Evolutionary conservation across 1,139 yeast species (phyloP).

Genomic region (Blastobotrys apis): DNA sequence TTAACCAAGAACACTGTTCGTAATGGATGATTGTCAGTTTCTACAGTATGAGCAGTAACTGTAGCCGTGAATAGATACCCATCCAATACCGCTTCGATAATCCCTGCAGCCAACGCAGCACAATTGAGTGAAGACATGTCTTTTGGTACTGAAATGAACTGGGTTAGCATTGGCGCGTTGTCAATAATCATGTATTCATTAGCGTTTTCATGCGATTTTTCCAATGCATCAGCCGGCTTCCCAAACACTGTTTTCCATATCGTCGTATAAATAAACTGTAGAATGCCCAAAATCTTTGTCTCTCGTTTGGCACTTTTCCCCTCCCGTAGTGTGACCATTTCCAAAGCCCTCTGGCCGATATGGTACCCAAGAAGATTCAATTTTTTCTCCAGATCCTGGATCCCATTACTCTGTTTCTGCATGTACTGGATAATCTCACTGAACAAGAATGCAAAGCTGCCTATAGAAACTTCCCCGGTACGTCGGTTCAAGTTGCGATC

Average conservation of each 20-base stretch:
- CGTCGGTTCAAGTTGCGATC: slow-evolving; percentile 65
- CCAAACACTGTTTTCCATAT: slow-evolving; percentile 85
- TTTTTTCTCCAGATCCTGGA: slow-evolving; percentile 71
- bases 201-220: slow-evolving; percentile 74
- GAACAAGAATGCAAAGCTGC: slow-evolving; percentile 66
- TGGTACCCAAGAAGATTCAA: slow-evolving; percentile 74
- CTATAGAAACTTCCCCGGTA: slow-evolving; percentile 59
- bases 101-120: slow-evolving; percentile 85
- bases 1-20: slow-evolving; percentile 82
- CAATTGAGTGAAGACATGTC: slow-evolving; percentile 78
- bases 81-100: slow-evolving; percentile 84
- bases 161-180: slow-evolving; percentile 69
- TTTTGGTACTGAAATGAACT: slow-evolving; percentile 73
- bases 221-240: slow-evolving; percentile 78
- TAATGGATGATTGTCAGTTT: slow-evolving; percentile 56
- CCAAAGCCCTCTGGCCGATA: slow-evolving; percentile 58
- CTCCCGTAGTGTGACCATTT: slow-evolving; percentile 54
- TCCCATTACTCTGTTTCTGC: slow-evolving; percentile 60
- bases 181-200: slow-evolving; percentile 84
- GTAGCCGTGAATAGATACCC: slow-evolving; percentile 73
- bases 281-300: slow-evolving; percentile 63
- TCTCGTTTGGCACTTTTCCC: slow-evolving; percentile 74
- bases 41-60: slow-evolving; percentile 86
- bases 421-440: slow-evolving; percentile 68
- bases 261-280: slow-evolving; percentile 78